Conservation (phyloP, 2,329 filamentous ascomycete species). For the Aspergillus jensenii region DNA sequence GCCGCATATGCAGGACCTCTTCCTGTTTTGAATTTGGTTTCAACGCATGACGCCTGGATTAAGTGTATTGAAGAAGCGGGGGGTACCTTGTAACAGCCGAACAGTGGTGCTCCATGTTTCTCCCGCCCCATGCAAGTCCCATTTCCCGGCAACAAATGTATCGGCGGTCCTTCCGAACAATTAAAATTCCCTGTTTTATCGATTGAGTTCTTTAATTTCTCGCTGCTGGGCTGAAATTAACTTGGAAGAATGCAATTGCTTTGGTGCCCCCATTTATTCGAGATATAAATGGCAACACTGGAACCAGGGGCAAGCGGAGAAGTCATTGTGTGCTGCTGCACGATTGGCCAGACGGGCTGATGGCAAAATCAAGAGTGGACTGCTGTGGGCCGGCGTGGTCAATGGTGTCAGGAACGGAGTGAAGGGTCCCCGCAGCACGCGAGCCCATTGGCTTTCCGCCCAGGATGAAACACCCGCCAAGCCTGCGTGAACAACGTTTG, state of each 20-base stretch:
- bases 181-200: slow-evolving; percentile 1
- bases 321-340: not conserved
- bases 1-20: not conserved
- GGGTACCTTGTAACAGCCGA: not conserved
- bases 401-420: slow-evolving; percentile 20
- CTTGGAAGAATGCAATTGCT: not conserved
- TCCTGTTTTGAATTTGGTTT: not conserved
- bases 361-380: slow-evolving; percentile 7
- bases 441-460: slow-evolving; percentile 6
- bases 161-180: not conserved
- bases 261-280: not conserved
- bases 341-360: slow-evolving; percentile 13
- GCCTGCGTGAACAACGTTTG: slow-evolving; percentile 17
- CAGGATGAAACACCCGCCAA: slow-evolving; percentile 21
- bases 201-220: not conserved
- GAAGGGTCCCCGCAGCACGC: not conserved
- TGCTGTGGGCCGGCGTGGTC: slow-evolving; percentile 11
- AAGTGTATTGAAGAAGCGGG: not conserved
- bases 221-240: not conserved
- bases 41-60: not conserved
- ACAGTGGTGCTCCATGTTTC: not conserved
- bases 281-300: slow-evolving; percentile 16
- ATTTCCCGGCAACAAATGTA: not conserved
- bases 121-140: not conserved
- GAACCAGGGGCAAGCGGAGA: slow-evolving; percentile 18